A percentile compares a stretch with the other conserved stretches of the same genome.
These are phyloP conservation scores for Aegle marmelos DNA, from an alignment of 345 rosid species.

Conservation along the genomic window DNA sequence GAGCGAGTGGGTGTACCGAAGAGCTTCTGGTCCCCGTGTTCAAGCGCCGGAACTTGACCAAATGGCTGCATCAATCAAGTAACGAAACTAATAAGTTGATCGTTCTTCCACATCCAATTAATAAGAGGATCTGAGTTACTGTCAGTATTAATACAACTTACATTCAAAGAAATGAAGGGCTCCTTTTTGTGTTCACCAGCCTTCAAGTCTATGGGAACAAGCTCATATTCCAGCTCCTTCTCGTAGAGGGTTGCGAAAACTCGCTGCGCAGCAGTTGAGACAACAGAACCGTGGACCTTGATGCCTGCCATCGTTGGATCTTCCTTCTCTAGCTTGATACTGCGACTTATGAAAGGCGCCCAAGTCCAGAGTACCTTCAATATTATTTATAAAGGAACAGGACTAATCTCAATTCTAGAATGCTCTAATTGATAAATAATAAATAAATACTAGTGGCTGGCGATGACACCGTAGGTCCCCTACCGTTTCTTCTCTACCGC, in stretches of 20 bases:
- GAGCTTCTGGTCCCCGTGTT: slow-evolving; percentile 68
- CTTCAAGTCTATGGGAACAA: slow-evolving; percentile 43
- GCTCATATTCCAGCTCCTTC: slow-evolving; percentile 54
- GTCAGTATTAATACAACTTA: slow-evolving; percentile 13
- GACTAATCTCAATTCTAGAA: not conserved
- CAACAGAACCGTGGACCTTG: slow-evolving; percentile 39
- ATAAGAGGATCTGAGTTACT: not conserved
- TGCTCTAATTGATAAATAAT: not conserved
- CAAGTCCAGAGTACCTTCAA: too few relatives aligned
- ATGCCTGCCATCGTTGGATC: slow-evolving; percentile 32
- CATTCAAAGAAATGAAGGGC: slow-evolving; percentile 54
- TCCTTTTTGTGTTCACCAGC: slow-evolving; percentile 63
- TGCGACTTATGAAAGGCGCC: not conserved
- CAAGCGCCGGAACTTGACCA: slow-evolving; percentile 71
- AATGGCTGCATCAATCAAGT: slow-evolving; percentile 58
- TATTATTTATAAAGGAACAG: not conserved
- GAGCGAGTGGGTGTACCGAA: slow-evolving; percentile 22
- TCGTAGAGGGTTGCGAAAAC: slow-evolving; percentile 52
- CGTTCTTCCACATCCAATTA: not conserved
- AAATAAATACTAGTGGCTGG: not conserved
- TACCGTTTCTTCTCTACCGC: too few relatives aligned
- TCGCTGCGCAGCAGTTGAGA: slow-evolving; percentile 53
- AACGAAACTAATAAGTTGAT: too few relatives aligned
- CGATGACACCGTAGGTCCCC: not conserved
- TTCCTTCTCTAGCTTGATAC: too few relatives aligned